Evolutionary conservation across 73 alveolate genomes (phyloP), one percentile per base, ranked within the genome.

Genomic region (Uronychia binucleata): DNA sequence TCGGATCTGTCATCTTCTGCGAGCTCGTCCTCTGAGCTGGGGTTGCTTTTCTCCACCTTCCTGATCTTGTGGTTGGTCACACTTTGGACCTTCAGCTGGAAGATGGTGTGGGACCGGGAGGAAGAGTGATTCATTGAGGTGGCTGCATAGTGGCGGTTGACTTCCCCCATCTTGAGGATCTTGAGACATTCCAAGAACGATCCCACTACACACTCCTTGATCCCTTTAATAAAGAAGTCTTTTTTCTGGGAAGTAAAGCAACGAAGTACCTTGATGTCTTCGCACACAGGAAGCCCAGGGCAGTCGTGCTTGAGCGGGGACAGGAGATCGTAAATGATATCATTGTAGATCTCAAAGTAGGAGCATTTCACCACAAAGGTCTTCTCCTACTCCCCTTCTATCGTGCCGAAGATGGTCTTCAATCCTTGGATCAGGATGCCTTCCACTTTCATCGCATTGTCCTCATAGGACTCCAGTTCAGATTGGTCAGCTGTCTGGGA

Each of bases 341-440:
- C 99, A 93, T 98, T 98, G 77, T 98, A 98, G 8, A 98, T 98
- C 90, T 97, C 99, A 79, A 97, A 93, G 86, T 98, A 96, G 46
- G 99, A 94, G 78, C 99, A 96, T 83, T 94, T 95, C 27, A 97
- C 33, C 14, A 77, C 34, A 32, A 57, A 88, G 28, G 91, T 30
- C 46, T 26, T n/a, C 29, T 59, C 79, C 8, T 26, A 5, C 30
- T 74, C 82, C 31, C 1, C 11, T 0, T 81, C 81, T 81, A 59
- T 81, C 13, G 5, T 5, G 28, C 28, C 78, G 30, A 67, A 67
- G 30, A 67, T 28, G 5, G 13, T 5, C 28, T 67, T 8, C 32
- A 67, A n/a, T 8, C 78, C 78, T 13, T 26, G 30, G 19, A 67
- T n/a, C 19, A 67, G 30, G 30, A 67, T n/a, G 19, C 78, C 78